A percentile compares a stretch with the other conserved stretches of the same genome.
phyloP scores from a whole-genome alignment of 352 stramenopile genomes.

The Pythium oligandrum region DNA sequence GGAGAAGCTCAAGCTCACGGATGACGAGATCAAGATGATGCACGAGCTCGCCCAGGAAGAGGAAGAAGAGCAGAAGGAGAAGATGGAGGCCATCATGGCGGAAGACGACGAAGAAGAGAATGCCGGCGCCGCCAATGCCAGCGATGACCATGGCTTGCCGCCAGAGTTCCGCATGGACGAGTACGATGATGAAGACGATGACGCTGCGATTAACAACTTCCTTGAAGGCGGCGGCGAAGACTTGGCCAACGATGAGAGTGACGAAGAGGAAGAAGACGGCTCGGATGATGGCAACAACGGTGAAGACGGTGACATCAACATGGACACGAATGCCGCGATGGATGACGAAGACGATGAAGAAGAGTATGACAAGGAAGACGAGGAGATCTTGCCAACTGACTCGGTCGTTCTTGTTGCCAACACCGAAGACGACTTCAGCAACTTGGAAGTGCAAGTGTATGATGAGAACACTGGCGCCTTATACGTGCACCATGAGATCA shows the following conservation, averaged over 20 bases:
- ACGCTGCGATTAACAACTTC: slow-evolving; percentile 79
- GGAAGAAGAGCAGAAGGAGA: slow-evolving; percentile 51
- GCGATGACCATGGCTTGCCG: slow-evolving; percentile 42
- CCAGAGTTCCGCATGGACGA: slow-evolving; percentile 84
- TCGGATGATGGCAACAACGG: slow-evolving; percentile 30
- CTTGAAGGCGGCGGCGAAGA: slow-evolving; percentile 32
- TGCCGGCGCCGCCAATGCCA: slow-evolving; percentile 9
- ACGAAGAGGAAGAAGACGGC: slow-evolving; percentile 32
- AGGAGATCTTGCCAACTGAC: slow-evolving; percentile 93
- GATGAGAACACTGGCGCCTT: slow-evolving; percentile 95
- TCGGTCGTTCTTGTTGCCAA: slow-evolving; percentile 94
- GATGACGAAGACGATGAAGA: slow-evolving; percentile 66
- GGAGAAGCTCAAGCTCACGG: slow-evolving; percentile 84
- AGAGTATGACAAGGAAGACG: slow-evolving; percentile 88
- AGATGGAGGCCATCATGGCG: slow-evolving; percentile 45
- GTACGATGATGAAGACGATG: slow-evolving; percentile 85
- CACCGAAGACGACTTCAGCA: slow-evolving; percentile 98
- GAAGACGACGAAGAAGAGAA: slow-evolving; percentile 32
- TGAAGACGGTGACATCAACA: slow-evolving; percentile 32
- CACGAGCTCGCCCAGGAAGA: slow-evolving; percentile 70
- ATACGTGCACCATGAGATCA: slow-evolving; percentile 99
- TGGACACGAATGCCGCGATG: slow-evolving; percentile 50
- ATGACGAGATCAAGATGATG: slow-evolving; percentile 80
- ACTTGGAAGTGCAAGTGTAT: slow-evolving; percentile 98
- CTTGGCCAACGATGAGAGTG: slow-evolving; percentile 31